Evolutionary conservation across 139 green algal species (phyloP).

Genomic region (Deuterostichococcus epilithicus): DNA sequence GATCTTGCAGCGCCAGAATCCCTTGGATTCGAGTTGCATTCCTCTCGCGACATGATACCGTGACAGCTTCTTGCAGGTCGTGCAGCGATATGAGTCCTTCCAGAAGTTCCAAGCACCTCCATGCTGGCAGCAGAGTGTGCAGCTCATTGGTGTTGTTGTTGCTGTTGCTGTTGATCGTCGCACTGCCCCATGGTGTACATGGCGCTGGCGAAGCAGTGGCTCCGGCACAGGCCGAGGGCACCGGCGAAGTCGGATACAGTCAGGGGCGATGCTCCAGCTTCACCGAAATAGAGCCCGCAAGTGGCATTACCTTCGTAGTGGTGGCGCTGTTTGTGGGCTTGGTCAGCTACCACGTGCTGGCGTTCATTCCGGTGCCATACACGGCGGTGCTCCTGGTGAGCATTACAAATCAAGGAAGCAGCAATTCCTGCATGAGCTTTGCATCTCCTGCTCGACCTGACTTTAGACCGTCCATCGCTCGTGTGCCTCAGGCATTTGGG

Average conservation of each 20-base stretch:
- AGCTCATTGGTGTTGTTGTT: no score
- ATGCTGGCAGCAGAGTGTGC: no score
- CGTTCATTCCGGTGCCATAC: constrained; percentile 26
- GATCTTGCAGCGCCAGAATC: no score
- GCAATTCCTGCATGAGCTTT: not conserved
- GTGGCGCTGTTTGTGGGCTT: constrained; percentile 18
- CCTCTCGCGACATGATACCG: no score
- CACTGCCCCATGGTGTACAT: no score
- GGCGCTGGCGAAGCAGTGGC: no score
- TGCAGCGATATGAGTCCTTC: no score
- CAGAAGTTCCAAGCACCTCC: no score
- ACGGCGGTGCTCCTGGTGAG: constrained; percentile 33
- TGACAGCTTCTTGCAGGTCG: no score
- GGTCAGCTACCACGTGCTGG: constrained; percentile 1
- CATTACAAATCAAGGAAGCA: not conserved
- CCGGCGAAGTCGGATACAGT: not conserved
- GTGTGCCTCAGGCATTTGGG: constrained; percentile 14
- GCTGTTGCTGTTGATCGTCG: no score
- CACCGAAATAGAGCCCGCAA: not conserved
- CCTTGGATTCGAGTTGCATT: no score
- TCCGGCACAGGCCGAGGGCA: no score
- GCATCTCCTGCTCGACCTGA: not conserved
- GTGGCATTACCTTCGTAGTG: constrained; percentile 10
- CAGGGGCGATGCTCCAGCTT: not conserved
- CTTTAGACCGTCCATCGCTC: not conserved